phyloP scores from a whole-genome alignment of 306 rosid genomes.

The Clitoria ternatea region DNA sequence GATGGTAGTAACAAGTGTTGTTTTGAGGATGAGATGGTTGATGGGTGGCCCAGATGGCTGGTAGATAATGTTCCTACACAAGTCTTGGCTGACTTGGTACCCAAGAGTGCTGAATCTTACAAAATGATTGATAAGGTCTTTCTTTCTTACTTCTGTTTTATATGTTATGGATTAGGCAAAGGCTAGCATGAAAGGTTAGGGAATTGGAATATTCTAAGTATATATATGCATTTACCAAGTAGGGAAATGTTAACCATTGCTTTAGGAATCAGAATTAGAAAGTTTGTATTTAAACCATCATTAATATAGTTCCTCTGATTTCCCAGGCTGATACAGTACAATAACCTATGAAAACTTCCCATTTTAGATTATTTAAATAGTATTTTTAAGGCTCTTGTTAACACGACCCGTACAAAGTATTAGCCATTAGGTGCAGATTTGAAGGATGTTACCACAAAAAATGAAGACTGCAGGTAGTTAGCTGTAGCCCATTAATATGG shows the following conservation, averaged over 20 bases:
- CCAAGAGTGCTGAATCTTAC: conserved; percentile 75
- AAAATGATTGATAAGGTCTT: conserved; percentile 73
- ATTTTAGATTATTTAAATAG: no score
- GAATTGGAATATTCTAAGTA: neutral
- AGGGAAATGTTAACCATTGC: no score
- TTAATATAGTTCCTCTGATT: no score
- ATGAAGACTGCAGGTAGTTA: neutral
- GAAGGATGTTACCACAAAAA: no score
- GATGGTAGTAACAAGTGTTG: conserved; percentile 20
- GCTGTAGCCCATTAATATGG: neutral
- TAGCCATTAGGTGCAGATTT: no score
- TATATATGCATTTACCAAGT: neutral
- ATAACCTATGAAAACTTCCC: no score
- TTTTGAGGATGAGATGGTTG: conserved; percentile 34
- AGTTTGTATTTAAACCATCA: no score
- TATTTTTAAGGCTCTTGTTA: no score
- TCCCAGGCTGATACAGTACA: no score
- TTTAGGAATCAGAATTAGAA: no score
- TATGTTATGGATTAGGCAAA: neutral
- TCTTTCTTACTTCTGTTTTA: neutral
- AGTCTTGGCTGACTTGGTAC: conserved; percentile 52
- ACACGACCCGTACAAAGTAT: no score
- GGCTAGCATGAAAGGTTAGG: neutral
- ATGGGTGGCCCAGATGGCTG: conserved; percentile 42
- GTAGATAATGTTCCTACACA: conserved; percentile 38